Percentiles rank a stretch among this genome's conserved stretches.
phyloP scores from a whole-genome alignment of 371 early-diverging fungal species.

The Zopfochytrium polystomum region DNA sequence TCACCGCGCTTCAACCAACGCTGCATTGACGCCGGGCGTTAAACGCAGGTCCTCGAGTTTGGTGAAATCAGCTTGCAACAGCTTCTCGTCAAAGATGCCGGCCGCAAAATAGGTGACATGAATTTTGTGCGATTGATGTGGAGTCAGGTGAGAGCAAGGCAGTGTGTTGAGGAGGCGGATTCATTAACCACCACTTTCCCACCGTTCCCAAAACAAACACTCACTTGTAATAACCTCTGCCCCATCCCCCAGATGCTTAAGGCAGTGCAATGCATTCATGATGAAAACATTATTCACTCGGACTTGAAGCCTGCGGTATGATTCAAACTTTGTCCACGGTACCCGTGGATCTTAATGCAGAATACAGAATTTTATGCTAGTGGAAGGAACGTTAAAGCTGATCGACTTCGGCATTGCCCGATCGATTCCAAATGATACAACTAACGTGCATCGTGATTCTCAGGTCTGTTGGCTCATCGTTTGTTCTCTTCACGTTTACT shows the following conservation, averaged over 20 bases:
- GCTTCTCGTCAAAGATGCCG: slow-evolving; percentile 55
- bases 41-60: slow-evolving; percentile 78
- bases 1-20: no score
- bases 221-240: no score
- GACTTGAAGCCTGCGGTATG: slow-evolving; percentile 91
- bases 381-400: slow-evolving; percentile 78
- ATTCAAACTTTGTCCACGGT: not conserved
- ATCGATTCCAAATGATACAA: slow-evolving; percentile 89
- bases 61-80: slow-evolving; percentile 90
- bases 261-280: slow-evolving; percentile 86
- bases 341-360: not conserved
- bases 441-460: slow-evolving; percentile 84
- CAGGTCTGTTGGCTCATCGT: no score
- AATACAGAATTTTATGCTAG: slow-evolving; percentile 76
- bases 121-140: slow-evolving; percentile 78
- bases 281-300: slow-evolving; percentile 84
- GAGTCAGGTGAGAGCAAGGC: slow-evolving; percentile 62
- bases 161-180: no score
- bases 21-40: no score
- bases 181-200: no score
- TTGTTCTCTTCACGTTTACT: no score
- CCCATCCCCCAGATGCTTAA: slow-evolving; percentile 89
- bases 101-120: slow-evolving; percentile 54
- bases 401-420: slow-evolving; percentile 99
- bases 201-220: no score